A percentile compares a stretch with the other conserved stretches of the same genome.
Evolutionary conservation across 129 eudicot genomes (phyloP).

Genomic region (Chrysanthemum seticuspe): DNA sequence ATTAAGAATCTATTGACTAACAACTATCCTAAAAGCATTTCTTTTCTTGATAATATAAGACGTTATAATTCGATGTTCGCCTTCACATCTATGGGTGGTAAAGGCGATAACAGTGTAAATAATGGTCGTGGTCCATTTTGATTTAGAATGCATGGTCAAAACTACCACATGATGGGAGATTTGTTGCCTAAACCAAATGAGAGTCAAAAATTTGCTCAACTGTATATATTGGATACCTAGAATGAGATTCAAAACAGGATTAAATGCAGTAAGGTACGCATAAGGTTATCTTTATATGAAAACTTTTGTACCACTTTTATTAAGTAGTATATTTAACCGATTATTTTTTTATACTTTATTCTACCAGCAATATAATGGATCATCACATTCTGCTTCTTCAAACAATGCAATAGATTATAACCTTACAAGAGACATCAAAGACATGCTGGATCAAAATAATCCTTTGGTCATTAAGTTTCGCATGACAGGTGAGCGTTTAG

Average conservation of each 20-base stretch:
- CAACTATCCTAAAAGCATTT: too few species aligned
- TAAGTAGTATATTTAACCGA: not conserved
- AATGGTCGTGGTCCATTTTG: not conserved
- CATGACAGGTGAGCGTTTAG: not conserved
- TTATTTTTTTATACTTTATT: not conserved
- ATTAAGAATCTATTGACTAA: too few species aligned
- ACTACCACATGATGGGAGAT: not conserved
- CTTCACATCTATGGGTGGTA: not conserved
- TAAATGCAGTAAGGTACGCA: not conserved
- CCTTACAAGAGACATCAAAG: not conserved
- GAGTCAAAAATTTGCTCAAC: not conserved
- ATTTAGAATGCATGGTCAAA: not conserved
- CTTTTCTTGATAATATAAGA: not conserved
- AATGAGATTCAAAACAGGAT: not conserved
- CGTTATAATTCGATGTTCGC: not conserved
- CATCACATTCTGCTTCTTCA: not conserved
- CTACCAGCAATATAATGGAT: not conserved
- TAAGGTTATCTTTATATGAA: not conserved
- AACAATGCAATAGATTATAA: not conserved
- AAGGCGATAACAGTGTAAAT: not conserved
- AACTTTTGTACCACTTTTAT: not conserved
- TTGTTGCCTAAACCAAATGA: not conserved
- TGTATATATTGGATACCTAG: not conserved
- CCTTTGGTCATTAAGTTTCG: not conserved
- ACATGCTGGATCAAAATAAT: not conserved